A percentile compares a stretch with the other conserved stretches of the same genome.
These are phyloP conservation scores for Rhodamnia argentea DNA, from an alignment of 345 rosid species.

Conservation along the genomic window DNA sequence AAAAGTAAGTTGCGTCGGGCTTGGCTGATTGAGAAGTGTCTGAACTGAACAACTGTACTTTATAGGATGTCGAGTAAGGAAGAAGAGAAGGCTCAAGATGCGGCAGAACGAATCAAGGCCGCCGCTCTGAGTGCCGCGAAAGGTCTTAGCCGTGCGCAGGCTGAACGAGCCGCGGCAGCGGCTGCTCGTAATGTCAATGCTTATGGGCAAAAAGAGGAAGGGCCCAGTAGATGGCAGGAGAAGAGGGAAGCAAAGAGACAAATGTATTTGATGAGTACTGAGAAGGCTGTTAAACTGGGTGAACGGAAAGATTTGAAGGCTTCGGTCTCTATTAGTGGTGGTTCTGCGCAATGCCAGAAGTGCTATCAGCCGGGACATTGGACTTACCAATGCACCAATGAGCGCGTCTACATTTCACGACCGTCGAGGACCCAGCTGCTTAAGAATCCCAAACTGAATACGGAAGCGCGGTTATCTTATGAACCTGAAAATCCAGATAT, in stretches of 20 bases:
- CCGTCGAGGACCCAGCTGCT: conserved; percentile 95
- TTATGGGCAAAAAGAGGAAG: conserved; percentile 98
- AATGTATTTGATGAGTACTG: conserved; percentile 98
- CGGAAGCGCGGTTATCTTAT: conserved; percentile 43
- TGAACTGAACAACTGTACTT: background rate
- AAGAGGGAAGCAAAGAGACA: conserved; percentile 93
- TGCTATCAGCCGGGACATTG: conserved; percentile 92
- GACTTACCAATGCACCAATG: conserved; percentile 95
- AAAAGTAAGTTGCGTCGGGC: background rate
- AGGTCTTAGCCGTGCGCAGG: conserved; percentile 96
- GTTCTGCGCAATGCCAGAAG: conserved; percentile 74
- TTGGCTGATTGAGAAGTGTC: background rate
- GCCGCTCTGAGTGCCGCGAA: conserved; percentile 81
- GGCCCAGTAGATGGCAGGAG: conserved; percentile 99
- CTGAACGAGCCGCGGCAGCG: conserved; percentile 89
- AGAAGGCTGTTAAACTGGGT: conserved; percentile 81
- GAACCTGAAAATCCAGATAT: conserved; percentile 41
- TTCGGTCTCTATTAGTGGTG: conserved; percentile 29
- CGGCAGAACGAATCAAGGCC: conserved; percentile 90
- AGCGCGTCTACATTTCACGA: conserved; percentile 78
- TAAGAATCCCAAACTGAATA: conserved; percentile 75
- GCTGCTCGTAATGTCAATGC: conserved; percentile 96
- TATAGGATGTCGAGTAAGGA: conserved; percentile 69
- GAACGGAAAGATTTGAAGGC: conserved; percentile 81
- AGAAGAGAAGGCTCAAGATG: conserved; percentile 83